These are phyloP conservation scores for Aureococcus anophagefferens DNA, from an alignment of 108 stramenopile genomes.

Conservation along the genomic window DNA sequence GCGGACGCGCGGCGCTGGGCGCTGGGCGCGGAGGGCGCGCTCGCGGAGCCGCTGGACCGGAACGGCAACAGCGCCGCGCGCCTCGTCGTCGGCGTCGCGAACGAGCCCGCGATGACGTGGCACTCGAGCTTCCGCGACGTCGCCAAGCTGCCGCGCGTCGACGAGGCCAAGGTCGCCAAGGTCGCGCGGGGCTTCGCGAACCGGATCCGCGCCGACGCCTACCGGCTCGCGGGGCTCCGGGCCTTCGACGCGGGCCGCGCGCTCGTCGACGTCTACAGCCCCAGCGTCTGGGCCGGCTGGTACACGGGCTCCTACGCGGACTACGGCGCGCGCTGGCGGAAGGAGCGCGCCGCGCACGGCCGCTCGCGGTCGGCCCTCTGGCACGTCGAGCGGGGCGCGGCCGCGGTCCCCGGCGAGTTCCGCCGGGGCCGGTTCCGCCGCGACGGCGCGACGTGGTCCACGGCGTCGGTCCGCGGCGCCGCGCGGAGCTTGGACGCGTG, in stretches of 20 bases:
- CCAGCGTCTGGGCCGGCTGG: background rate
- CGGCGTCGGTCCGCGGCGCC: too few relatives aligned
- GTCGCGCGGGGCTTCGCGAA: too few relatives aligned
- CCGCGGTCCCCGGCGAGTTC: too few relatives aligned
- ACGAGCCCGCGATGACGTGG: background rate
- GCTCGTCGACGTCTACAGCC: background rate
- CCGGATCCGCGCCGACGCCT: background rate
- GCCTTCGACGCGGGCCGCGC: too few relatives aligned
- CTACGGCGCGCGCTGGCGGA: background rate
- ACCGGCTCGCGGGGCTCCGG: background rate
- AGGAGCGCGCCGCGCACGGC: background rate
- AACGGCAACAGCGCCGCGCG: background rate
- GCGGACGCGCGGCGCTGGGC: background rate
- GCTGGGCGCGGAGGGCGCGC: background rate
- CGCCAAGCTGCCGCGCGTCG: too few relatives aligned
- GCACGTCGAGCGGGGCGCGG: background rate
- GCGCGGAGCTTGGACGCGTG: too few relatives aligned
- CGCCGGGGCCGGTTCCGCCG: too few relatives aligned
- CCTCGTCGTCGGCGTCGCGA: background rate
- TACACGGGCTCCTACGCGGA: background rate
- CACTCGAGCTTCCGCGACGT: background rate
- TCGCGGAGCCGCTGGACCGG: background rate
- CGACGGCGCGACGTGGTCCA: too few relatives aligned
- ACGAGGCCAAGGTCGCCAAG: too few relatives aligned
- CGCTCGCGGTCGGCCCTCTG: background rate